phyloP scores from a whole-genome alignment of 1,284 basidiomycete species.

The Thelephora terrestris region DNA sequence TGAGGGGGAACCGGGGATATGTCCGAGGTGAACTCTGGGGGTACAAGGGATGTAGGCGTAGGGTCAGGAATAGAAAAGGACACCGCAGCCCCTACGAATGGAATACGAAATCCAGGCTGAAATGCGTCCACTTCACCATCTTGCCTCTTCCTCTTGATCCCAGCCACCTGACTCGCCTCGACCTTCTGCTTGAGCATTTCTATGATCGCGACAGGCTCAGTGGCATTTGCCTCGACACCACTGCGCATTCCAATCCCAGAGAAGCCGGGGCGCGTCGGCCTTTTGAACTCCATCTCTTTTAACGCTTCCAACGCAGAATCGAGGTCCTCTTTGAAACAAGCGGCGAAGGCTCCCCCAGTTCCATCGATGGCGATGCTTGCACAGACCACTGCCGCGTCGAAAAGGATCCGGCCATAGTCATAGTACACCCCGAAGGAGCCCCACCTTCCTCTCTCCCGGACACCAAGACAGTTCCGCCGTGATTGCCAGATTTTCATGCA shows the following conservation, averaged over 20 bases:
- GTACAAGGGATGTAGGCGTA: constrained; percentile 6
- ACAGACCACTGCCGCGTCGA: constrained; percentile 53
- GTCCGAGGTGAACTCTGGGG: constrained; percentile 6
- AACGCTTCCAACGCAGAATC: constrained; percentile 41
- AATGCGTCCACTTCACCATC: constrained; percentile 27
- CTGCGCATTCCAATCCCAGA: constrained; percentile 12
- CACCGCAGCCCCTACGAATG: constrained; percentile 35
- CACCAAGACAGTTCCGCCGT: constrained; percentile 3
- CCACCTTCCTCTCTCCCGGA: constrained; percentile 28
- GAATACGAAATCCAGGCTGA: constrained; percentile 32
- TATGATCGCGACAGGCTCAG: constrained; percentile 35
- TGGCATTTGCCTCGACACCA: constrained; percentile 25
- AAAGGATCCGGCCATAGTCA: constrained; percentile 45
- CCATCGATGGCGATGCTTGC: constrained; percentile 48
- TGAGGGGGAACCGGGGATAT: neutral
- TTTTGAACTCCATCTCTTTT: constrained; percentile 21
- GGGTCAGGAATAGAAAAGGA: constrained; percentile 17
- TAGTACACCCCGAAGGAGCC: constrained; percentile 47
- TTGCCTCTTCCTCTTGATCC: constrained; percentile 45
- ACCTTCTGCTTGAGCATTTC: constrained; percentile 40
- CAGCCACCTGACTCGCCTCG: constrained; percentile 24
- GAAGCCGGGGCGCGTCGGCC: neutral
- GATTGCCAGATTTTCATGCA: constrained; percentile 34
- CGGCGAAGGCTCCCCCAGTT: constrained; percentile 35
- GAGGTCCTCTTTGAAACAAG: constrained; percentile 39